phyloP scores from a whole-genome alignment of 441 rosid species.

The Aquilaria agallochum region DNA sequence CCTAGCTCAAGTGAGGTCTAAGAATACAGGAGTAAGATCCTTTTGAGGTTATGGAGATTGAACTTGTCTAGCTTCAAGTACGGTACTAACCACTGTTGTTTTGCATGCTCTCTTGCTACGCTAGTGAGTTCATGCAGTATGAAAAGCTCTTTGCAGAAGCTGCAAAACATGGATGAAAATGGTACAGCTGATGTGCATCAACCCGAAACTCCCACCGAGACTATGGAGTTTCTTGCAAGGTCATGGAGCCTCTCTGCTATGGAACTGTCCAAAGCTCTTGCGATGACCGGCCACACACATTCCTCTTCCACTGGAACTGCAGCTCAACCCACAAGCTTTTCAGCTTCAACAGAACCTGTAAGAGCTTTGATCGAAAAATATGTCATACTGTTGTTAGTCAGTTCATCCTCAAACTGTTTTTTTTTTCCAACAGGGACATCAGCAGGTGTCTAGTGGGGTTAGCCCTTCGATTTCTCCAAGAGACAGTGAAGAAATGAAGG shows the following conservation, averaged over 20 bases:
- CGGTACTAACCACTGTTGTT: neutral
- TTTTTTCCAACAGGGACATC: constrained; percentile 26
- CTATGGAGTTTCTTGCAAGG: constrained; percentile 95
- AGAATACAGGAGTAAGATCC: constrained; percentile 3
- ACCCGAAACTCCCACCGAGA: constrained; percentile 89
- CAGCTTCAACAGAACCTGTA: constrained; percentile 38
- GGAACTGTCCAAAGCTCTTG: constrained; percentile 79
- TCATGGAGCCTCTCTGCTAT: constrained; percentile 89
- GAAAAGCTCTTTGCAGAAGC: constrained; percentile 38
- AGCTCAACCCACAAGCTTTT: constrained; percentile 30
- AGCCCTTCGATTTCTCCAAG: constrained; percentile 73
- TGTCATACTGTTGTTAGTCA: neutral
- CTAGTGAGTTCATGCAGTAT: constrained; percentile 58
- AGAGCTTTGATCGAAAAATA: constrained; percentile 9
- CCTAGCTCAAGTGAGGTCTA: neutral
- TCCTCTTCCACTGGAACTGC: constrained; percentile 24
- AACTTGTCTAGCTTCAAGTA: neutral
- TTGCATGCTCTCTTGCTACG: constrained; percentile 7
- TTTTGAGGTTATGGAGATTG: neutral
- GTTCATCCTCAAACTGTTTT: neutral
- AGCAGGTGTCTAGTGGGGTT: constrained; percentile 31
- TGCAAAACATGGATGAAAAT: constrained; percentile 83
- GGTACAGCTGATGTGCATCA: constrained; percentile 33
- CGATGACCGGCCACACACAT: constrained; percentile 19
- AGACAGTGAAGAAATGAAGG: constrained; percentile 84